These are phyloP conservation scores for Tetrastigma voinierianum DNA, from an alignment of 164 flowering plant species.

Conservation along the genomic window DNA sequence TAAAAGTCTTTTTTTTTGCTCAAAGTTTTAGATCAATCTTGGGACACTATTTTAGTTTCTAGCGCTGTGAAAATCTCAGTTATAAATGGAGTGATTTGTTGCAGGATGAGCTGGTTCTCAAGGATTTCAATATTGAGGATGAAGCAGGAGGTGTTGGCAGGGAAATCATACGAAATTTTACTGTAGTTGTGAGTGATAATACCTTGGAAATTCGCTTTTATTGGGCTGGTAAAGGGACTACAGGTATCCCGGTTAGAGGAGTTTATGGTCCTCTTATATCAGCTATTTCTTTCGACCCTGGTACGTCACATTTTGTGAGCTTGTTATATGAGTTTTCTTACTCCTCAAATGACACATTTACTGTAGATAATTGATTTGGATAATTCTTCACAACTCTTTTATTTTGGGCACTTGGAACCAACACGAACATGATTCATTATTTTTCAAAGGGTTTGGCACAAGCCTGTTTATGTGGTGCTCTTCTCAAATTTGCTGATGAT, in stretches of 20 bases:
- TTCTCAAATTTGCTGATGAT: no score
- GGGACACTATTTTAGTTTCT: no score
- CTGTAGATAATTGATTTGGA: background rate
- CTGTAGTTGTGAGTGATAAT: slow-evolving; percentile 26
- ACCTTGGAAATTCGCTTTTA: slow-evolving; percentile 33
- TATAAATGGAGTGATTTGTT: background rate
- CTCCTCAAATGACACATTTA: background rate
- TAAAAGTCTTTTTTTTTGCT: background rate
- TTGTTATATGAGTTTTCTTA: background rate
- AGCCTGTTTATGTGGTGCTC: no score
- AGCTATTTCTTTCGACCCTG: slow-evolving; percentile 27
- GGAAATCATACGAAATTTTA: slow-evolving; percentile 19
- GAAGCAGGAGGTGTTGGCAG: slow-evolving; percentile 49
- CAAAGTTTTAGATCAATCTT: background rate
- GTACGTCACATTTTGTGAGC: slow-evolving; percentile 9
- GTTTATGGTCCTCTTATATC: slow-evolving; percentile 38
- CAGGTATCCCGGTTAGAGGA: slow-evolving; percentile 24
- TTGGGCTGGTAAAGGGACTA: slow-evolving; percentile 47
- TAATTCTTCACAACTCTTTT: no score
- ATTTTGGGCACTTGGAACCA: no score
- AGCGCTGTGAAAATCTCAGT: no score
- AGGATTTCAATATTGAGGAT: slow-evolving; percentile 59
- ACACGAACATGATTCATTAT: no score
- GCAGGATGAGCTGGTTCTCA: slow-evolving; percentile 32
- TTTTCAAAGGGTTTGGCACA: no score